A percentile compares a stretch with the other conserved stretches of the same genome.
These are phyloP conservation scores for Populus nigra DNA, from an alignment of 345 rosid genomes.

Conservation along the genomic window DNA sequence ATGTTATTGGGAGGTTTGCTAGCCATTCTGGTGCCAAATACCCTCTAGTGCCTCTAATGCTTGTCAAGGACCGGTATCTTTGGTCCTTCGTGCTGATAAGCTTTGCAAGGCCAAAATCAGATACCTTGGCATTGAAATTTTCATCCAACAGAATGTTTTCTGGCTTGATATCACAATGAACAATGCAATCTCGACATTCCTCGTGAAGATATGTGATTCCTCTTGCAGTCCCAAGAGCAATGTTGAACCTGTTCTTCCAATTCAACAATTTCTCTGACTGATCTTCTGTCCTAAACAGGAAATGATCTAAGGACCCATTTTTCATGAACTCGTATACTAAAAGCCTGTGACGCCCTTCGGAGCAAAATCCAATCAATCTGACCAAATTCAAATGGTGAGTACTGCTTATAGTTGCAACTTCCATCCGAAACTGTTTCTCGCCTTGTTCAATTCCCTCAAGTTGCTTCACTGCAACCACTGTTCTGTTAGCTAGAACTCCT, in stretches of 20 bases:
- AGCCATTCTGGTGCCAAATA: constrained; percentile 28
- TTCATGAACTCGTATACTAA: constrained; percentile 24
- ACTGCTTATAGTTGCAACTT: constrained; percentile 22
- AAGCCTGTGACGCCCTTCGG: constrained; percentile 22
- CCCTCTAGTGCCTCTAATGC: constrained; percentile 20
- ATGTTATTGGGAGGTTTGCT: constrained; percentile 20
- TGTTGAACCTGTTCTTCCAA: constrained; percentile 10
- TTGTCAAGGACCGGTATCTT: neutral
- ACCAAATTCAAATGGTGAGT: constrained; percentile 27
- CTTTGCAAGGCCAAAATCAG: constrained; percentile 28
- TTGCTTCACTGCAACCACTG: constrained; percentile 20
- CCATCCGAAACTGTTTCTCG: constrained; percentile 26
- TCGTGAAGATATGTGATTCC: constrained; percentile 27
- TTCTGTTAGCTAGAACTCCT: constrained; percentile 13
- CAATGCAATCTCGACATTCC: constrained; percentile 28
- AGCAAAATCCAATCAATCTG: constrained; percentile 22
- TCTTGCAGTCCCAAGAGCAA: constrained; percentile 22
- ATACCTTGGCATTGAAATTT: constrained; percentile 15
- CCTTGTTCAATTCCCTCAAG: constrained; percentile 25
- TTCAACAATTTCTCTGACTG: constrained; percentile 1
- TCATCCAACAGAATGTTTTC: constrained; percentile 22
- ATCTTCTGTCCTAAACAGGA: constrained; percentile 1
- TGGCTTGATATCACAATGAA: constrained; percentile 25
- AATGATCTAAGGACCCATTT: constrained; percentile 15
- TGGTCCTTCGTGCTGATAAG: constrained; percentile 15